Percentiles rank a stretch among this genome's conserved stretches.
Conservation (phyloP, 441 rosid species). For the Flueggea neowawraea region DNA sequence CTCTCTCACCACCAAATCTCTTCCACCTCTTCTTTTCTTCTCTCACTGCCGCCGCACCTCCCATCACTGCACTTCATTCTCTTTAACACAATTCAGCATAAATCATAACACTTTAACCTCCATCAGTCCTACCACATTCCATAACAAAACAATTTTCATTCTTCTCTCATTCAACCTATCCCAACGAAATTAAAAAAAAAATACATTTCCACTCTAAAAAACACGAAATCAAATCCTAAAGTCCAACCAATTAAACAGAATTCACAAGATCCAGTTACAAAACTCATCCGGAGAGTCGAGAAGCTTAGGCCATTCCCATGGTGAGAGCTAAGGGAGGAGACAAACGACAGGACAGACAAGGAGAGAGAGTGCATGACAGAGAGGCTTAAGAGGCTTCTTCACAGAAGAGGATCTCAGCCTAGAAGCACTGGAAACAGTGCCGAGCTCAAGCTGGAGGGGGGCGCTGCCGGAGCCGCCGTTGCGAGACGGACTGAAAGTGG, state of each 20-base stretch:
- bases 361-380: conserved; percentile 93
- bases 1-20: too few species aligned
- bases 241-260: conserved; percentile 10
- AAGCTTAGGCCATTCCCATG: conserved; percentile 72
- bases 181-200: too few species aligned
- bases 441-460: conserved; percentile 34
- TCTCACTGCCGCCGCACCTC: too few species aligned
- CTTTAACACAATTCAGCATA: too few species aligned
- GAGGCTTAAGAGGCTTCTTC: conserved; percentile 95
- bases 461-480: conserved; percentile 68
- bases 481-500: conserved; percentile 59
- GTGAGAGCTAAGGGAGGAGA: conserved; percentile 42
- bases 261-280: conserved; percentile 16
- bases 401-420: conserved; percentile 82
- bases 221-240: neutral
- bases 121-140: too few species aligned
- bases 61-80: too few species aligned
- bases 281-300: conserved; percentile 86
- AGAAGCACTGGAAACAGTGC: conserved; percentile 34
- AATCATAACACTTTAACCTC: too few species aligned
- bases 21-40: too few species aligned
- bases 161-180: too few species aligned
- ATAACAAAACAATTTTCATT: too few species aligned
- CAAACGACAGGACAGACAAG: conserved; percentile 44
- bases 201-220: too few species aligned